These are phyloP conservation scores for Globisporangium cystogenes DNA, from an alignment of 352 stramenopile genomes.

Conservation along the genomic window DNA sequence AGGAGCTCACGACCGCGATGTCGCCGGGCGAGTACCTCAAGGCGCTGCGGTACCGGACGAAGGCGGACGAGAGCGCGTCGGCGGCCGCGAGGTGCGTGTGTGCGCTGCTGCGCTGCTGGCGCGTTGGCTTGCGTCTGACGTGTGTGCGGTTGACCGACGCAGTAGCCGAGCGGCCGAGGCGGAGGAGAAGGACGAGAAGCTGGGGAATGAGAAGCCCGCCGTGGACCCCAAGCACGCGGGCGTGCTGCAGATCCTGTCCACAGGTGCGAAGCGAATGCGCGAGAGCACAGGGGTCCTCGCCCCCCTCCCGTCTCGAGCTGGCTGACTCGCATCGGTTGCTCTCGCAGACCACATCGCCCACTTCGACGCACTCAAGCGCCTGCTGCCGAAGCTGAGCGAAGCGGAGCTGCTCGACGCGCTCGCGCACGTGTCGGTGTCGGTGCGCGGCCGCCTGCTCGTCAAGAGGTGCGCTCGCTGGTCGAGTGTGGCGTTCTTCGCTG, in stretches of 20 bases:
- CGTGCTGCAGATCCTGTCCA: slow-evolving; percentile 22
- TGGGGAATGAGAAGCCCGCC: slow-evolving; percentile 8
- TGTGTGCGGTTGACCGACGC: no score
- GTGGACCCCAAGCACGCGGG: slow-evolving; percentile 27
- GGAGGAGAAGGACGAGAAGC: slow-evolving; percentile 42
- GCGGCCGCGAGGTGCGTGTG: slow-evolving; percentile 11
- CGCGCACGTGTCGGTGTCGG: slow-evolving; percentile 32
- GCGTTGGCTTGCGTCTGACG: background rate
- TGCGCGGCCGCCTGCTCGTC: slow-evolving; percentile 34
- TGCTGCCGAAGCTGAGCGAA: slow-evolving; percentile 32
- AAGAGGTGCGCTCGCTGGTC: slow-evolving; percentile 20
- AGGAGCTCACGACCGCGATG: slow-evolving; percentile 65
- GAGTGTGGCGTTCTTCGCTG: no score
- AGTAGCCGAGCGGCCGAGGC: slow-evolving; percentile 21
- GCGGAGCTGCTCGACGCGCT: slow-evolving; percentile 35
- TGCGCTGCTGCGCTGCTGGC: background rate
- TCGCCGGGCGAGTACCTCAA: slow-evolving; percentile 66
- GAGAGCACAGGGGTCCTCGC: no score
- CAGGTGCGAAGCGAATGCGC: slow-evolving; percentile 4
- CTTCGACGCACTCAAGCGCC: slow-evolving; percentile 32
- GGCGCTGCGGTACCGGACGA: slow-evolving; percentile 62
- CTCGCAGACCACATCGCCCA: slow-evolving; percentile 36
- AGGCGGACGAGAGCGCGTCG: slow-evolving; percentile 19
- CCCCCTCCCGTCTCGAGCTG: no score
- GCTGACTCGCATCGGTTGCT: background rate